Conservation (phyloP, 805 yeast species). For the Metschnikowia picachoensis region DNA sequence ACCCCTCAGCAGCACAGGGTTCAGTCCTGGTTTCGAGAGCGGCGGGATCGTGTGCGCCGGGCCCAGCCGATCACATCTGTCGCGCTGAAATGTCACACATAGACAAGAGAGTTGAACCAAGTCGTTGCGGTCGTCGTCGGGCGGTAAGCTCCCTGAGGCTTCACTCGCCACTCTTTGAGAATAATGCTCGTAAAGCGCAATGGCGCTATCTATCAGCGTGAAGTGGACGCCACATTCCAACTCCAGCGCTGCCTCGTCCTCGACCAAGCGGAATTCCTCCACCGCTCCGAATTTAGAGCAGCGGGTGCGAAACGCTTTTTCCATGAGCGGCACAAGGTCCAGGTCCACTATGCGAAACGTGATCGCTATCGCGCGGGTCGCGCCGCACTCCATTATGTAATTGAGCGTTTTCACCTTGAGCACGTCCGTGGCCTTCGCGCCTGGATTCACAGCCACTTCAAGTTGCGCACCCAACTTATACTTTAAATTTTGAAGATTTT, state of each 20-base stretch:
- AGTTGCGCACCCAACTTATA: constrained; percentile 17
- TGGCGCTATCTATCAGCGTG: constrained; percentile 44
- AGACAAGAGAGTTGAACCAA: constrained; percentile 16
- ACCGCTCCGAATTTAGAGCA: constrained; percentile 40
- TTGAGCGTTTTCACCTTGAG: constrained; percentile 40
- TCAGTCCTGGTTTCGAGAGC: neutral
- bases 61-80: constrained; percentile 33
- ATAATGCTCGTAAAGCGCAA: constrained; percentile 39
- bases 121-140: constrained; percentile 14
- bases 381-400: constrained; percentile 36
- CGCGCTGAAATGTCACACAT: constrained; percentile 27
- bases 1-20: neutral
- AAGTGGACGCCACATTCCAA: constrained; percentile 31
- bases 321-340: constrained; percentile 15
- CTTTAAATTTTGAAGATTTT: constrained; percentile 24
- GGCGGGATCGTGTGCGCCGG: neutral
- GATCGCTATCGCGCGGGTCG: constrained; percentile 33
- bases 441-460: constrained; percentile 14
- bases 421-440: constrained; percentile 1
- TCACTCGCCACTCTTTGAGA: constrained; percentile 21
- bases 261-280: constrained; percentile 29
- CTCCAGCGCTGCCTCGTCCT: constrained; percentile 6
- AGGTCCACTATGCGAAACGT: constrained; percentile 9
- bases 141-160: constrained; percentile 12
- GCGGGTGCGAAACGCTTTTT: constrained; percentile 24